Percentiles rank a stretch among this genome's conserved stretches.
Evolutionary conservation across 345 rosid species (phyloP).

Genomic region (Litchi chinensis): DNA sequence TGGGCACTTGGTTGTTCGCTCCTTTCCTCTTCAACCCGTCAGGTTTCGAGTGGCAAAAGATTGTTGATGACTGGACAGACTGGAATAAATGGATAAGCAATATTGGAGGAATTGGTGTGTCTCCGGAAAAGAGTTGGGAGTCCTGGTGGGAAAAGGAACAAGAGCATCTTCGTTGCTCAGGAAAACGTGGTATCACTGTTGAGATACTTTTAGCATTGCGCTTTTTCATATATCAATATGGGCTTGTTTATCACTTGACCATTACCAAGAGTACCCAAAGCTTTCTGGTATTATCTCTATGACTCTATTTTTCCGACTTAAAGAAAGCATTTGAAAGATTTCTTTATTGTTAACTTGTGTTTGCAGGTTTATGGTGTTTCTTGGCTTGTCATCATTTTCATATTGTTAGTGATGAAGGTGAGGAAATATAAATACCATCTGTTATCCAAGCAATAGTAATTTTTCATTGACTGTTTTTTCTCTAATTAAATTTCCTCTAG

Average conservation of each 20-base stretch:
- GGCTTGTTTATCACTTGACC: conserved; percentile 61
- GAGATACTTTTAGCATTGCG: conserved; percentile 57
- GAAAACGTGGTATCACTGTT: conserved; percentile 42
- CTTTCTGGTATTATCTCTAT: conserved; percentile 42
- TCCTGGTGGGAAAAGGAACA: conserved; percentile 81
- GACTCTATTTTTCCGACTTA: not conserved
- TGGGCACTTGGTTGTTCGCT: conserved; percentile 68
- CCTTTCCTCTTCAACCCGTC: conserved; percentile 74
- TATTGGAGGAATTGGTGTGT: conserved; percentile 64
- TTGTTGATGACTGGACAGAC: conserved; percentile 72
- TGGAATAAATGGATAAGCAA: conserved; percentile 67
- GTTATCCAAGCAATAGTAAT: not conserved
- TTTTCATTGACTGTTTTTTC: not conserved
- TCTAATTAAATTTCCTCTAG: not conserved
- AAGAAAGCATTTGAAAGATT: not conserved
- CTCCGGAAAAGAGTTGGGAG: conserved; percentile 67
- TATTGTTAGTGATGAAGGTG: conserved; percentile 54
- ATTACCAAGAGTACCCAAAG: conserved; percentile 40
- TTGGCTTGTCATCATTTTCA: conserved; percentile 50
- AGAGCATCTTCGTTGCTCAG: conserved; percentile 54
- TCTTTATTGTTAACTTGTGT: conserved; percentile 2
- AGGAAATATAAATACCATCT: conserved; percentile 20
- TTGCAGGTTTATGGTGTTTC: conserved; percentile 52
- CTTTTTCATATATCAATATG: conserved; percentile 64
- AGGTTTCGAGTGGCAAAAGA: conserved; percentile 75